Evolutionary conservation across 1,284 basidiomycete species (phyloP).

Genomic region (Pascua guehoae): DNA sequence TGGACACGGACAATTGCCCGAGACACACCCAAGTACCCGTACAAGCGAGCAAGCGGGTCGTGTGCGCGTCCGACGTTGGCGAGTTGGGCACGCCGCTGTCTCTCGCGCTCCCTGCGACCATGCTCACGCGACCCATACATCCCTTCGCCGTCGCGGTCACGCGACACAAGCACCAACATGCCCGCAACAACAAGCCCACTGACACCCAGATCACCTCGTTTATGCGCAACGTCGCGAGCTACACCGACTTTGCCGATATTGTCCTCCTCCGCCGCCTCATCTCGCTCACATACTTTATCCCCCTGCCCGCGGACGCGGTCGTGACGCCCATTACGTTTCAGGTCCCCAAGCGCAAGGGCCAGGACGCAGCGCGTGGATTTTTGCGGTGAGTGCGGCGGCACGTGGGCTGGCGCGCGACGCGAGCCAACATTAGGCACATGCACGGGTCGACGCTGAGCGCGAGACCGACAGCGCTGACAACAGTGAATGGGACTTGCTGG

Average conservation of each 20-base stretch:
- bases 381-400: conserved; percentile 21
- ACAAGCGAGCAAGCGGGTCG: no score
- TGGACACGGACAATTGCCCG: no score
- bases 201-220: conserved; percentile 48
- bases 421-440: no score
- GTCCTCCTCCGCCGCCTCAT: conserved; percentile 76
- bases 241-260: conserved; percentile 82
- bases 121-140: background rate
- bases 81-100: background rate
- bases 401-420: no score
- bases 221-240: conserved; percentile 78
- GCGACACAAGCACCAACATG: background rate
- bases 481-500: conserved; percentile 65
- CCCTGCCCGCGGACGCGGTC: conserved; percentile 86
- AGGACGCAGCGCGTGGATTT: conserved; percentile 52
- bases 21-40: no score
- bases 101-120: background rate
- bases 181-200: background rate
- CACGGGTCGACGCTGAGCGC: no score
- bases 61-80: no score
- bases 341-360: conserved; percentile 74
- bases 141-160: background rate
- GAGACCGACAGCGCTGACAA: conserved; percentile 10
- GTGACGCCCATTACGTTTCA: conserved; percentile 92
- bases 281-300: conserved; percentile 74